Evolutionary conservation across 805 yeast genomes (phyloP), one percentile per base, ranked within the genome.

Genomic region (Peterozyma toletana): DNA sequence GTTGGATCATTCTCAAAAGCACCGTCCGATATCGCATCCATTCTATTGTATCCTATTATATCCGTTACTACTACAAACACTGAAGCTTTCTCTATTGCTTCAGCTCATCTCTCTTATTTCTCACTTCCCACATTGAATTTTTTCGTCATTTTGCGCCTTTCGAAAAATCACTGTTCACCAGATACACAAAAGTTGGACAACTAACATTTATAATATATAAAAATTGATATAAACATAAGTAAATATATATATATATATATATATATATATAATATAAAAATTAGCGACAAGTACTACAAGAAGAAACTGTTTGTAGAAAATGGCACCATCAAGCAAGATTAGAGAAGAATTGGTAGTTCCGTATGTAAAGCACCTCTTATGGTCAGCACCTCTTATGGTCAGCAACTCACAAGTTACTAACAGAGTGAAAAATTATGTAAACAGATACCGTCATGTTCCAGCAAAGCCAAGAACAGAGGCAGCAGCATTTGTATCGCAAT

Each of bases 11-110:
- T 53, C 11, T 50, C 49, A 59, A 80, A 78, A 9, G 73, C 72
- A 41, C 78, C 64, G 48, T 80, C 87, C 3, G 86, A 70, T 37
- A 81, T 81, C 14, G 80, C 86, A 56, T 81, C 88, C 88, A 81
- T 81, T 5, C 3, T 46, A 30, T 11, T n/a, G 7, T n/a, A n/a
- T 35, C n/a, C 3, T 46, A 30, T 11, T n/a, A 17, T n/a, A n/a
- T 35, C n/a, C 7, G 6, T 11, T 4, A 6, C 35, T 31, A 7
- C 7, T 29, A 11, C 4, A 38, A 38, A n/a, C 16, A 5, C 21
- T 30, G 7, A 6, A 27, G 43, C 29, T 36, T 5, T 31, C 29
- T 36, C 14, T 5, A 13, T 17, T 5, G 21, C 16, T n/a, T 15
- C 33, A 35, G 5, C 9, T 35, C 17, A 35, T 15, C 14, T 35